Evolutionary conservation across 768 basidiomycete genomes (phyloP), one percentile per base, ranked within the genome.

Genomic region (Cystofilobasidium capitatum): DNA sequence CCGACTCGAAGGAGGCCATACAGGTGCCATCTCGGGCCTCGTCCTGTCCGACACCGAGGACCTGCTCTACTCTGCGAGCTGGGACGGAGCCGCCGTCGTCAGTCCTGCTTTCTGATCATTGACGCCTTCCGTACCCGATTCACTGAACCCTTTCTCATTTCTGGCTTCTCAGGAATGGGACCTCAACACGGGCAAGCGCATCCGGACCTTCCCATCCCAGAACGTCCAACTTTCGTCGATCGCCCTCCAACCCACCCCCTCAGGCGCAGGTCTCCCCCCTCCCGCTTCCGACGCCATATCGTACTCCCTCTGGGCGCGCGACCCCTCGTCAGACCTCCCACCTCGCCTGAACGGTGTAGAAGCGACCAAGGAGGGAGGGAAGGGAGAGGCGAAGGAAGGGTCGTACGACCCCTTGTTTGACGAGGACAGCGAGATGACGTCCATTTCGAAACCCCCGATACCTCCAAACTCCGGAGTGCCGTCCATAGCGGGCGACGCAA

Each of bases 401-500:
- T 89, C 89, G 0, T 89, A 84, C 74, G 91, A 93, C 73, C 88
- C 92, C 35, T 79, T 97, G 24, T 97, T 96, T 74, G 91, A 91
- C 73, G 89, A 89, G 65, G 29, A 61, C 35, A 26, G 22, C 8
- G 14, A 42, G n/a, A 40, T 42, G 59, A 31, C 26, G 14, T 61
- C 37, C 31, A 36, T 39, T 26, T 61, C 39, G 29, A 29, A 57
- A 33, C 26, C 40, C 10, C 10, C 20, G 40, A 42, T 20, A 10
- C 20, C 40, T 42, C 20, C 40, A n/a, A n/a, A n/a, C 40, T 42
- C 40, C 40, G 20, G 10, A 10, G 40, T 20, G 10, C 3, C 51
- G 26, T 7, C 51, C 14, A 33, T 31, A 31, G n/a, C 51, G 10
- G 51, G 13, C 45, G 8, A 10, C 2, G 14, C 29, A n/a, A 14